Evolutionary conservation across 2,329 filamentous ascomycete species (phyloP), one percentile per base, ranked within the genome.

Genomic region (Onygenales sp.): DNA sequence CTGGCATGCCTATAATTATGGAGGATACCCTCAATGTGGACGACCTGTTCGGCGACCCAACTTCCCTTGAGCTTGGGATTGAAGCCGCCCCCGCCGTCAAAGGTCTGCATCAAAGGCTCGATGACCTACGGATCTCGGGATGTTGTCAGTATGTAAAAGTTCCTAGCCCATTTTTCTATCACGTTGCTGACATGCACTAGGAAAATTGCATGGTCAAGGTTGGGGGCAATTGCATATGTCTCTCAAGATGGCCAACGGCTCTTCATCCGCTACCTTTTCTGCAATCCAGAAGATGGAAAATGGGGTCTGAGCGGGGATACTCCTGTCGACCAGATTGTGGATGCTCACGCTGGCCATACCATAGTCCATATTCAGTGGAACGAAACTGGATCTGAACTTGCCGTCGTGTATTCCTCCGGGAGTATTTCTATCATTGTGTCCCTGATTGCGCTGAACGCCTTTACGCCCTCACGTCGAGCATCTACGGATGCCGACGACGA

Each of bases 351-450:
- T 32, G 80, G 83, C 1, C 82, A 82, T 33, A 83, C 81, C 3
- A 76, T 95, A 42, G 83, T 87, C 14, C 91, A 96, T 69, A 71
- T 98, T 8, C 84, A 82, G 51, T 97, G 91, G 89, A 87, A 87
- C 49, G 82, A 84, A 11, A 78, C 80, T 5, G 86, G 82, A 38
- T 83, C 85, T 2, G 93, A 97, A 61, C 77, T 98, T 52, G 91
- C 90, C 2, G 80, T 93, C 14, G 78, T 93, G 55, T 92, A 97
- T 69, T 79, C 84, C 32, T 81, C 83, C 27, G 93, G 92, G 5
- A 81, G 88, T 54, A 80, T 95, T 21, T 80, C 83, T 55, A 83
- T 96, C 51, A 79, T 91, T 59, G 83, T 79, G 46, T 84, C 90
- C 60, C 79, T 80, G 13, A 80, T 85, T 57, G 82, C 83, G 7